Conservation (phyloP, 768 basidiomycete species). For the Psilocybe azurescens region DNA sequence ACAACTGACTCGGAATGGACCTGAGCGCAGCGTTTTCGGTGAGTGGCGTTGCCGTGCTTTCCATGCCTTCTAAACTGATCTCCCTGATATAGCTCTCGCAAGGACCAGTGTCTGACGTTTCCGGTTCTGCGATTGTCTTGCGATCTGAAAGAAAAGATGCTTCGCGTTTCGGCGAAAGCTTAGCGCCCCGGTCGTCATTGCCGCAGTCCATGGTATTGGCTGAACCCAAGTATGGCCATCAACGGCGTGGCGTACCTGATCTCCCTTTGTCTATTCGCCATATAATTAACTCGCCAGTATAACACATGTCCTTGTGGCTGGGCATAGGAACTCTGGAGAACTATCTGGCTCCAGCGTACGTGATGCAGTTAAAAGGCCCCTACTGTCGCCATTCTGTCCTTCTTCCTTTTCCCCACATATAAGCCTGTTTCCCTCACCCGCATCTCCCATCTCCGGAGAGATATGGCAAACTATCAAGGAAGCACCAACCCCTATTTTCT, state of each 20-base stretch:
- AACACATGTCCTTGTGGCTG: constrained; percentile 36
- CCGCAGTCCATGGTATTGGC: constrained; percentile 22
- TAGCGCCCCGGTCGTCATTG: constrained; percentile 30
- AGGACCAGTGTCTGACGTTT: constrained; percentile 14
- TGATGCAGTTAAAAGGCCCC: constrained; percentile 30
- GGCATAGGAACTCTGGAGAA: constrained; percentile 34
- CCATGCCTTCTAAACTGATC: constrained; percentile 21
- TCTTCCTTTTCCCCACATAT: constrained; percentile 23
- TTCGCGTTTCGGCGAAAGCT: constrained; percentile 22
- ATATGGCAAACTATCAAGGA: constrained; percentile 2
- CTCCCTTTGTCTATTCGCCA: constrained; percentile 34
- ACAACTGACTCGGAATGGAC: constrained; percentile 10
- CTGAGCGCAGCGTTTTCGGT: constrained; percentile 10
- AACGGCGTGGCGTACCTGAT: constrained; percentile 39
- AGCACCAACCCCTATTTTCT: not conserved
- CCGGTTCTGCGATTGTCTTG: constrained; percentile 14
- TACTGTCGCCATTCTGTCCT: constrained; percentile 17
- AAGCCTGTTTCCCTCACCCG: constrained; percentile 1
- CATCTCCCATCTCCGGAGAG: not conserved
- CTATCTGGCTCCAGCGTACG: constrained; percentile 22
- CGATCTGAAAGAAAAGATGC: constrained; percentile 16
- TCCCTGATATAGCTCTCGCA: constrained; percentile 25
- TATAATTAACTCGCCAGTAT: constrained; percentile 31
- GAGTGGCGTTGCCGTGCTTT: constrained; percentile 20
- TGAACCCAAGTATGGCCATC: constrained; percentile 24